Evolutionary conservation across 768 basidiomycete species (phyloP), one percentile per base, ranked within the genome.

Genomic region (Trametes coccinea): DNA sequence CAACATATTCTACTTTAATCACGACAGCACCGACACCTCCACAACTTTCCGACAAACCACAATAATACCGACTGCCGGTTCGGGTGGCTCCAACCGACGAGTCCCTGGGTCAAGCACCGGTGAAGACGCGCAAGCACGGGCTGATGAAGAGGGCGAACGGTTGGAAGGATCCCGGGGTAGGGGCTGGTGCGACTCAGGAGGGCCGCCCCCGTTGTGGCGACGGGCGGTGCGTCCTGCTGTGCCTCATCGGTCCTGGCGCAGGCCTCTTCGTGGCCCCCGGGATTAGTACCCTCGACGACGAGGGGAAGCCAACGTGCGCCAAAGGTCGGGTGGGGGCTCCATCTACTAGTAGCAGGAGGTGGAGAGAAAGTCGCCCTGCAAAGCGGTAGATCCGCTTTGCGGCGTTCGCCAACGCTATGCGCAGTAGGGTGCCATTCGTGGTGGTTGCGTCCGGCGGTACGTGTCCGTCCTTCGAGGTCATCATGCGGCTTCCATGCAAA

Each of bases 181-280:
- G 30, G 59, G 59, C 37, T 22, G 22, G 22, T 22, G 22, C 9
- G 6, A 17, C 11, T 4, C 43, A 43, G 13, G 14, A n/a, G 8
- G 5, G 13, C n/a, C 22, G 10, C 17, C 14, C 17, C 27, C n/a
- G 2, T 30, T 30, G 5, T 5, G 13, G 10, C 16, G 29, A n/a
- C 11, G 48, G 13, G 48, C 11, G 17, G 39, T 39, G 8, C 39
- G 39, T 39, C 39, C 39, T 39, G 39, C 39, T 39, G 13, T 8
- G 39, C 22, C 22, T 39, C 39, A 49, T 50, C 39, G 59, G 14
- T 56, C 59, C 59, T 43, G 45, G 58, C 59, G 59, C 59, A 60
- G 51, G 59, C 59, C 59, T 60, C 53, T 60, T 33, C 59, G 59
- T 53, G 59, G 59, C 59, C 7, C 59, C 47, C 59, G 59, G 59